Conservation (phyloP, 2,329 filamentous ascomycete genomes). For the Coniella vitis region DNA sequence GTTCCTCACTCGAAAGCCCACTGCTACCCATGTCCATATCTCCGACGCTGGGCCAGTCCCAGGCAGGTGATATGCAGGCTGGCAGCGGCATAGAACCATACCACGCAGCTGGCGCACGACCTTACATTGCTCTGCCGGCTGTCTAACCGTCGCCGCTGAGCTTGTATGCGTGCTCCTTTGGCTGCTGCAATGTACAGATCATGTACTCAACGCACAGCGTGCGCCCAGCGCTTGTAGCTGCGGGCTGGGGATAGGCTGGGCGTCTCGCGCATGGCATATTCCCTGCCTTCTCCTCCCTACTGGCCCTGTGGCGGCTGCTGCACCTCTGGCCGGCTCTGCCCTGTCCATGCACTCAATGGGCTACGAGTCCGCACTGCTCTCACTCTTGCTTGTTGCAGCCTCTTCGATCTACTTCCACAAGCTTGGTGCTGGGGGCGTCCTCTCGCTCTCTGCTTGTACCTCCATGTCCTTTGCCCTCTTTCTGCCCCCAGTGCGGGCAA, state of each 20-base stretch:
- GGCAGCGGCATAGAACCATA: too few species aligned
- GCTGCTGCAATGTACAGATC: not conserved
- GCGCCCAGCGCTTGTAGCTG: conserved; percentile 6
- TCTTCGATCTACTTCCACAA: not conserved
- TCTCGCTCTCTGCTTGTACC: not conserved
- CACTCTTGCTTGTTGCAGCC: conserved; percentile 2
- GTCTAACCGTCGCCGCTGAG: not conserved
- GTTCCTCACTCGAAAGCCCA: too few species aligned
- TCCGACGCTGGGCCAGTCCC: not conserved
- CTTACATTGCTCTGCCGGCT: not conserved
- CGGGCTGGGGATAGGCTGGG: not conserved
- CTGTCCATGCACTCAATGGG: conserved; percentile 1
- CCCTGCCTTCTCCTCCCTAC: conserved; percentile 2
- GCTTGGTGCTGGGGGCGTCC: not conserved
- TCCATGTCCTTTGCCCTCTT: not conserved
- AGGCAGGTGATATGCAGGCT: too few species aligned
- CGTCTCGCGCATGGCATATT: not conserved
- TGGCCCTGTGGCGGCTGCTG: conserved; percentile 1
- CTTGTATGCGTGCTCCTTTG: not conserved
- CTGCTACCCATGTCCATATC: not conserved
- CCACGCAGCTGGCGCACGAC: not conserved
- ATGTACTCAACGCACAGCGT: not conserved
- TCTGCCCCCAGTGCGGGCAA: not conserved
- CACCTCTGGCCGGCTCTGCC: conserved; percentile 2
- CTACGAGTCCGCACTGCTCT: not conserved